A percentile compares a stretch with the other conserved stretches of the same genome.
Evolutionary conservation across 345 rosid genomes (phyloP).

Genomic region (Reutealis trisperma): DNA sequence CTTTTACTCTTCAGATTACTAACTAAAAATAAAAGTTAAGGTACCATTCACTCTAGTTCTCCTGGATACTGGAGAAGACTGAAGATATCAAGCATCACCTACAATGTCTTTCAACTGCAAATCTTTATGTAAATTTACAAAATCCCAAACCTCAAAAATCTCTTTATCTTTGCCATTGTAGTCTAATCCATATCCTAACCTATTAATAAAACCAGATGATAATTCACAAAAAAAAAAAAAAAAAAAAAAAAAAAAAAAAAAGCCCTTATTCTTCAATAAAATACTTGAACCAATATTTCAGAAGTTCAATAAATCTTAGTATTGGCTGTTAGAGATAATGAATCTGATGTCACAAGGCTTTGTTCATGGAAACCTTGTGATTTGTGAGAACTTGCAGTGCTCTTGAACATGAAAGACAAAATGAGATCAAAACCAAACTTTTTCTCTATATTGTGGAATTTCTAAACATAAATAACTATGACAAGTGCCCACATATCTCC

Average conservation of each 20-base stretch:
- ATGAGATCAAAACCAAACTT: neutral
- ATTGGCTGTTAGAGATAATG: neutral
- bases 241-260: neutral
- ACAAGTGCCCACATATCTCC: neutral
- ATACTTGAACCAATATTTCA: neutral
- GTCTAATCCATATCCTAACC: too few species aligned
- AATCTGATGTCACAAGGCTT: neutral
- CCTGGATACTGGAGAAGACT: too few species aligned
- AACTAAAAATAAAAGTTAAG: too few species aligned
- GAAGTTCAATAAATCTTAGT: neutral
- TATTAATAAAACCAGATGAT: too few species aligned
- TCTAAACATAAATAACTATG: slow-evolving; percentile 2
- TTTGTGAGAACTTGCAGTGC: neutral
- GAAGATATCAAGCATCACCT: too few species aligned
- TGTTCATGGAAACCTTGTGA: neutral
- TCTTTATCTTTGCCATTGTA: too few species aligned
- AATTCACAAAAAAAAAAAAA: too few species aligned
- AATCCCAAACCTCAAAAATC: too few species aligned
- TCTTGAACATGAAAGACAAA: neutral
- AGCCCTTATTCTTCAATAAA: neutral
- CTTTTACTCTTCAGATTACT: too few species aligned
- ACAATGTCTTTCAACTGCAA: too few species aligned
- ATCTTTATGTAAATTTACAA: too few species aligned
- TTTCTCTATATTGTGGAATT: neutral
- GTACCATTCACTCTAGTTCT: too few species aligned